Percentiles rank a stretch among this genome's conserved stretches.
Evolutionary conservation across 2,329 filamentous ascomycete species (phyloP).

Genomic region (Xylariaceae sp.): DNA sequence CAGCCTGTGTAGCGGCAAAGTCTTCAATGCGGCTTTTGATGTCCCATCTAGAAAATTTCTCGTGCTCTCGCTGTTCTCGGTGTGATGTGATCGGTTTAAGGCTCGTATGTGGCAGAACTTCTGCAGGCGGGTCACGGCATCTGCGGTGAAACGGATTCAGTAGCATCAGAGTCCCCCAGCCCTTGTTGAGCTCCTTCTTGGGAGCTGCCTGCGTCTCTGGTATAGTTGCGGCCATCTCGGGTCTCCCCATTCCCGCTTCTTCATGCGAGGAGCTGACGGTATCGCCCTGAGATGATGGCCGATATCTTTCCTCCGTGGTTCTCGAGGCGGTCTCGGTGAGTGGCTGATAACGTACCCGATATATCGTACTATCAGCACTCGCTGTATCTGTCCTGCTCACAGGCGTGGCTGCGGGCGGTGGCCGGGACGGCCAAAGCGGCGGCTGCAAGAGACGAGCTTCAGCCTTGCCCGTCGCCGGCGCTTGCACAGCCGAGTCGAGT

Average conservation of each 20-base stretch:
- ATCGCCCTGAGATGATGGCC: constrained; percentile 33
- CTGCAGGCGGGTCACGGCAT: constrained; percentile 26
- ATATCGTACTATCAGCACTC: constrained; percentile 59
- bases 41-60: constrained; percentile 44
- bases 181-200: constrained; percentile 7
- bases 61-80: constrained; percentile 23
- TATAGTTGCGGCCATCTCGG: constrained; percentile 10
- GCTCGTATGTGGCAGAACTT: constrained; percentile 29
- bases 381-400: constrained; percentile 58
- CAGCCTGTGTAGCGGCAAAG: constrained; percentile 56
- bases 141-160: constrained; percentile 23
- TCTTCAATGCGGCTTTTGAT: constrained; percentile 52
- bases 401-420: constrained; percentile 49
- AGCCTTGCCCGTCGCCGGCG: constrained; percentile 21
- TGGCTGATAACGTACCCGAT: constrained; percentile 56
- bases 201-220: constrained; percentile 10
- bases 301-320: constrained; percentile 36
- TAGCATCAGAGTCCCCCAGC: constrained; percentile 17
- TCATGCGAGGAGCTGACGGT: constrained; percentile 27
- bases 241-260: constrained; percentile 14
- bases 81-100: constrained; percentile 20
- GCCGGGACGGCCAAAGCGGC: constrained; percentile 51
- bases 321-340: constrained; percentile 47
- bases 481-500: constrained; percentile 14
- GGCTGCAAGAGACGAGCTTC: constrained; percentile 39